Percentiles rank a stretch among this genome's conserved stretches.
phyloP scores from a whole-genome alignment of 2,329 filamentous ascomycete genomes.

The Calonectria pauciramosa region DNA sequence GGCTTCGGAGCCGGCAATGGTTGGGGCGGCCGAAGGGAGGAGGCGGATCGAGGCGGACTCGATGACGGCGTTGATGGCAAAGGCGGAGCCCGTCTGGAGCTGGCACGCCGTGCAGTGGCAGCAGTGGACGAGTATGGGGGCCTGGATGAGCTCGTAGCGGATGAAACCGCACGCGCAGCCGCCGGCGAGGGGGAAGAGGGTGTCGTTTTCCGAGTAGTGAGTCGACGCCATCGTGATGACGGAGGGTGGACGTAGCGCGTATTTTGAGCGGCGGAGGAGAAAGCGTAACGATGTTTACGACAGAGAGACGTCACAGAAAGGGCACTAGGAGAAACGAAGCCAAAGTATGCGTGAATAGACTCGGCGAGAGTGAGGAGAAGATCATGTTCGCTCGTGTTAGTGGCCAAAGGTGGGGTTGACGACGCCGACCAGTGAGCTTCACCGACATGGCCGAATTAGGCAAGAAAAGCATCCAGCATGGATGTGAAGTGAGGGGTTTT shows the following conservation, averaged over 20 bases:
- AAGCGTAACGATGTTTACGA: neutral
- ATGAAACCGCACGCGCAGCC: constrained; percentile 79
- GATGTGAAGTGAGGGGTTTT: constrained; percentile 25
- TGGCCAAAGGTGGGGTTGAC: constrained; percentile 35
- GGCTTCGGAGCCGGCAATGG: constrained; percentile 34
- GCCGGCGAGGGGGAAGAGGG: constrained; percentile 50
- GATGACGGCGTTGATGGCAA: constrained; percentile 58
- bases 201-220: constrained; percentile 43
- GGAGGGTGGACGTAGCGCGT: neutral
- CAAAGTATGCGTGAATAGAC: neutral
- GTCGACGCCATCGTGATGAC: constrained; percentile 35
- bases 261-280: neutral
- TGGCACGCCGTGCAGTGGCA: constrained; percentile 64
- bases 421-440: constrained; percentile 47
- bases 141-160: constrained; percentile 74
- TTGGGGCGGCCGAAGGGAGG: constrained; percentile 44
- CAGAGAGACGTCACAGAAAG: constrained; percentile 11
- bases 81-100: constrained; percentile 57
- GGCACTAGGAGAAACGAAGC: constrained; percentile 4
- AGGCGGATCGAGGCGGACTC: constrained; percentile 54
- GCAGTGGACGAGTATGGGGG: constrained; percentile 62
- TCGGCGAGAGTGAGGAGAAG: neutral
- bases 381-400: neutral
- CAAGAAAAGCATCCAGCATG: constrained; percentile 30
- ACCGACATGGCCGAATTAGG: constrained; percentile 47